Evolutionary conservation across 2,329 filamentous ascomycete genomes (phyloP).

Genomic region (Neurospora sp.): DNA sequence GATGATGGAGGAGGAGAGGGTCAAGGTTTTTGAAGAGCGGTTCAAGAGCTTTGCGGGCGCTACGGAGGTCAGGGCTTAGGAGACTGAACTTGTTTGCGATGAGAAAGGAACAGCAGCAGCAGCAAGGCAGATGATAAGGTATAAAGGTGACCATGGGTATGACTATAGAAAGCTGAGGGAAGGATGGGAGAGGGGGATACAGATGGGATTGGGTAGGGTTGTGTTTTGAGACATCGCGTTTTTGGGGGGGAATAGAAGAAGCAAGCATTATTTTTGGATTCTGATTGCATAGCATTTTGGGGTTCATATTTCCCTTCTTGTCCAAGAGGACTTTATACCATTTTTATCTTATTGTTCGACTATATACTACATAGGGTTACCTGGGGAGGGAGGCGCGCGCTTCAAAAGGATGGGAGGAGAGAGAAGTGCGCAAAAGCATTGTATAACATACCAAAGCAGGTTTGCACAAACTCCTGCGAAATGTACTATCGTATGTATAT

Average conservation of each 20-base stretch:
- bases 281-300: neutral
- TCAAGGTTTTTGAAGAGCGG: slow-evolving; percentile 38
- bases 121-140: neutral
- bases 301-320: neutral
- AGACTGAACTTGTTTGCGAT: neutral
- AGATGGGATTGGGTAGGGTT: neutral
- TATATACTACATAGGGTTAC: neutral
- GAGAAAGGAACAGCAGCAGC: neutral
- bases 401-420: neutral
- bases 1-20: slow-evolving; percentile 54
- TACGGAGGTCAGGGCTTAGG: slow-evolving; percentile 7
- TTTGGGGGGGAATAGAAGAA: neutral
- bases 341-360: neutral
- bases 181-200: neutral
- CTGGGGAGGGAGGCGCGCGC: neutral
- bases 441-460: neutral
- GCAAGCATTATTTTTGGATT: neutral
- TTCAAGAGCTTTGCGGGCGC: slow-evolving; percentile 24
- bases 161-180: neutral
- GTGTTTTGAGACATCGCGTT: neutral
- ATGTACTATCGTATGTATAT: neutral
- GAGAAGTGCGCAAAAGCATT: neutral
- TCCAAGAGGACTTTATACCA: neutral
- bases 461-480: neutral
- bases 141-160: neutral